Conservation (phyloP, 306 rosid species). For the Purshia tridentata region DNA sequence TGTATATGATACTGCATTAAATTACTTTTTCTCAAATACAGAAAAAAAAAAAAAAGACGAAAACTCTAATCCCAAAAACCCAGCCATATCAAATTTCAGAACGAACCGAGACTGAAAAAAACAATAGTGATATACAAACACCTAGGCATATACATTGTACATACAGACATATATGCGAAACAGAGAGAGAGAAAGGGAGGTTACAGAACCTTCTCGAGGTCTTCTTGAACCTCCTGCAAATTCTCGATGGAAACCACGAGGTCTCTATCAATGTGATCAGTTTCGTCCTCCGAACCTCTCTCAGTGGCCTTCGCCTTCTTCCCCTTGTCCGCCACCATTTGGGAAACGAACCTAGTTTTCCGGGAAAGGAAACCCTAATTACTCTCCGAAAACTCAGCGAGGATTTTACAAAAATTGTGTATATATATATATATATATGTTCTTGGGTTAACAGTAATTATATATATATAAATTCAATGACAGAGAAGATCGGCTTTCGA, state of each 20-base stretch:
- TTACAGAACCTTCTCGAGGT: slow-evolving; percentile 50
- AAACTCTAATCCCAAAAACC: neutral
- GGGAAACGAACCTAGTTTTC: slow-evolving; percentile 14
- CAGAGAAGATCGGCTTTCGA: neutral
- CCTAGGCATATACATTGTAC: neutral
- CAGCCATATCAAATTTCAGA: neutral
- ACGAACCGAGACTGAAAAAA: too few species aligned
- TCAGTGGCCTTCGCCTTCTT: slow-evolving; percentile 39
- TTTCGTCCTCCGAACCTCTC: slow-evolving; percentile 26
- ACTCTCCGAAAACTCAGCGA: neutral
- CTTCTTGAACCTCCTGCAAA: slow-evolving; percentile 61
- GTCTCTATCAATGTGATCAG: slow-evolving; percentile 39
- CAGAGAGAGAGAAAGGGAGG: neutral
- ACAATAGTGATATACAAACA: neutral
- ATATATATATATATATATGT: too few species aligned
- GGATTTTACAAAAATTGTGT: slow-evolving; percentile 4
- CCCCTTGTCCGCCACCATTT: slow-evolving; percentile 38
- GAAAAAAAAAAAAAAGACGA: neutral
- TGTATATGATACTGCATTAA: neutral
- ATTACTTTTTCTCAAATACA: neutral
- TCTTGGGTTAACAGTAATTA: neutral
- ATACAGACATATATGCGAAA: neutral
- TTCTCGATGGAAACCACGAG: slow-evolving; percentile 45
- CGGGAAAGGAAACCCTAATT: neutral
- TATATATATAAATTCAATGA: too few species aligned